A percentile compares a stretch with the other conserved stretches of the same genome.
phyloP scores from a whole-genome alignment of 1,284 basidiomycete species.

The Cryptococcus maquisensis region DNA sequence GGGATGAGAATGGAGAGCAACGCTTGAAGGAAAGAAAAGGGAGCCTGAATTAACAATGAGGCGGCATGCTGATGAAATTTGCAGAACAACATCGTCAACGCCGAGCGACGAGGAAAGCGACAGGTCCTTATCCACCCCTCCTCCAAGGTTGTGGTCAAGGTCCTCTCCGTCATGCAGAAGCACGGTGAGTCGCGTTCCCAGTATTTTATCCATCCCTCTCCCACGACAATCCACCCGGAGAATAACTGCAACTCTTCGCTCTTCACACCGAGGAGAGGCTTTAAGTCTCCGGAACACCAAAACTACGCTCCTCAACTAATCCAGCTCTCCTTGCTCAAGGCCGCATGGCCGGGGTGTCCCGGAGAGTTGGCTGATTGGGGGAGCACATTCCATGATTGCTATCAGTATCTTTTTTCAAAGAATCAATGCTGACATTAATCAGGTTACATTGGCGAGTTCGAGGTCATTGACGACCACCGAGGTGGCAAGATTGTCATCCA shows the following conservation, averaged over 20 bases:
- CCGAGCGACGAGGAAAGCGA: slow-evolving; percentile 95
- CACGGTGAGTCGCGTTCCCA: slow-evolving; percentile 65
- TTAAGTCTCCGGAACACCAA: slow-evolving; percentile 49
- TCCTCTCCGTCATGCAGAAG: slow-evolving; percentile 94
- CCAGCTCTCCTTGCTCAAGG: slow-evolving; percentile 35
- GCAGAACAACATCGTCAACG: slow-evolving; percentile 95
- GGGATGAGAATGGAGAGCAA: background rate
- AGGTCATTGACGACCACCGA: slow-evolving; percentile 99
- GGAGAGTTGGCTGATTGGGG: slow-evolving; percentile 34
- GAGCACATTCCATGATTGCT: slow-evolving; percentile 29
- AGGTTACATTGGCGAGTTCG: slow-evolving; percentile 99
- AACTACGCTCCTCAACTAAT: slow-evolving; percentile 26
- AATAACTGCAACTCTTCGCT: slow-evolving; percentile 49
- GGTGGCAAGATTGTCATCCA: slow-evolving; percentile 98
- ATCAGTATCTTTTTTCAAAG: background rate
- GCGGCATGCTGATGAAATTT: background rate
- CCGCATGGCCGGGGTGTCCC: slow-evolving; percentile 42
- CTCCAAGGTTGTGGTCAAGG: slow-evolving; percentile 94
- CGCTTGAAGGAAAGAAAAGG: background rate
- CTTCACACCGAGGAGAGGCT: slow-evolving; percentile 48
- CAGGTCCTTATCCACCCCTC: slow-evolving; percentile 94
- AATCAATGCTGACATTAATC: slow-evolving; percentile 9
- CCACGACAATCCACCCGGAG: slow-evolving; percentile 35
- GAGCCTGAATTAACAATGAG: background rate
- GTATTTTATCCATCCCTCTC: background rate